phyloP scores from a whole-genome alignment of 1,139 yeast species.

The Hyphopichia wangnamkhiaoensis region DNA sequence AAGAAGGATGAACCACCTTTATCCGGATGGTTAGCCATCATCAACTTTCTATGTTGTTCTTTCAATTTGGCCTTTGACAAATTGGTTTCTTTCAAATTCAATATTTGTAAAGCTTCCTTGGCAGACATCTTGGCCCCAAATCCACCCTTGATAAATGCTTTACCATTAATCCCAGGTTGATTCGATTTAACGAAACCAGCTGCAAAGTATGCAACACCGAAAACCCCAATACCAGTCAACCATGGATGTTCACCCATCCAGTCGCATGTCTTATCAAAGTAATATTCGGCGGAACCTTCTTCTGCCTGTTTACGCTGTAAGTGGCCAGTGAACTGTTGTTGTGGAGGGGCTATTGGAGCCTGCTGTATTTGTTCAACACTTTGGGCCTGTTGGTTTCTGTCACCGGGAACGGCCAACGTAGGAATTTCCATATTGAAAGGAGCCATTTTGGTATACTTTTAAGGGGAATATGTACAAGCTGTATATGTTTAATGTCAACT shows the following conservation, averaged over 20 bases:
- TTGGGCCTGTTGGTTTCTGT: constrained; percentile 20
- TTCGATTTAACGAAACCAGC: constrained; percentile 71
- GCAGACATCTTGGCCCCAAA: constrained; percentile 89
- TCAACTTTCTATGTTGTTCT: constrained; percentile 82
- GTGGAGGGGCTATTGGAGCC: constrained; percentile 12
- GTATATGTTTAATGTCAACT: too few species aligned
- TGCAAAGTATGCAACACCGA: constrained; percentile 62
- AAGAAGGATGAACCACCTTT: constrained; percentile 94
- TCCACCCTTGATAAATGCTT: constrained; percentile 79
- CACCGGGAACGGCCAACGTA: constrained; percentile 62
- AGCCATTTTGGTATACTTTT: constrained; percentile 12
- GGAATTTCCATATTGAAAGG: constrained; percentile 50
- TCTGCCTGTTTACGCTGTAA: constrained; percentile 44
- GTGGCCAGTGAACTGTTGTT: constrained; percentile 37
- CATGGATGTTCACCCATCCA: constrained; percentile 79
- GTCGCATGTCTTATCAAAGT: constrained; percentile 63
- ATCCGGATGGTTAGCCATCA: constrained; percentile 97
- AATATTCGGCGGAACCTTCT: constrained; percentile 59
- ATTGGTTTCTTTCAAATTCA: constrained; percentile 79
- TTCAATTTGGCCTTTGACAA: constrained; percentile 77
- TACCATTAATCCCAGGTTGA: constrained; percentile 72
- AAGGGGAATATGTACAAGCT: too few species aligned
- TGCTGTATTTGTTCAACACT: constrained; percentile 5
- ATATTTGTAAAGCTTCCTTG: constrained; percentile 85
- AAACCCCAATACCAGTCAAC: constrained; percentile 68